Evolutionary conservation across 805 yeast genomes (phyloP), one percentile per base, ranked within the genome.

Genomic region (Metschnikowia chrysomelidarum): DNA sequence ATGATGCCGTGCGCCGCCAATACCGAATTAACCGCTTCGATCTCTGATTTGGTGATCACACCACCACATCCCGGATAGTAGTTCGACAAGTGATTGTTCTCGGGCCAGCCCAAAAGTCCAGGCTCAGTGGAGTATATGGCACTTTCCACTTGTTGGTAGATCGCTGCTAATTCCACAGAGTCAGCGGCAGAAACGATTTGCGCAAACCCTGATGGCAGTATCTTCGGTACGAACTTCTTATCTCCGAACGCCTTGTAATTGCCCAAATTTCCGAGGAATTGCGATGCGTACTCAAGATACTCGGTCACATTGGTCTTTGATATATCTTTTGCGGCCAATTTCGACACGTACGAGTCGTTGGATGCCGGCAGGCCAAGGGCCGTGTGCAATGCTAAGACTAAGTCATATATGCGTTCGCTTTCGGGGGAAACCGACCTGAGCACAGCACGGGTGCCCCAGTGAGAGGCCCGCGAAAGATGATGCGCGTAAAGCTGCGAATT

Each of bases 241-340:
- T 87, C 96, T 47, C 96, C 96, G 57, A 87, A 87, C 1, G 93
- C 82, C 62, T 82, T 87, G 63, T 75, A 84, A 53, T 84, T 84
- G 47, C 93, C 93, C 57, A 80, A 67, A 59, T 84, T 84, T 24
- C 80, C 67, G 43, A 84, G 64, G 52, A 84, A 79, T 64, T 84
- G 91, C 25, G 87, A 82, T 19, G 80, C 82, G 57, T 76, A 87
- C 53, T 82, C 86, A 56, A 86, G 63, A 56, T 82, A 85, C 13
- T 57, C 54, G 26, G 60, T 54, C 12, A 67, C 65, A 1, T 63
- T 65, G 10, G 60, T 62, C 7, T 68, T 55, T 13, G 18, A 10
- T 17, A 11, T 15, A 11, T 22, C 5, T 2, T 15, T 18, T 15
- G 43, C 19, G 32, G 43, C 53, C 19, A 73, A 51, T 17, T 49